Percentiles rank a stretch among this genome's conserved stretches.
These are phyloP conservation scores for Hypoxylon sp. DNA, from an alignment of 2,329 filamentous ascomycete species.

Conservation along the genomic window DNA sequence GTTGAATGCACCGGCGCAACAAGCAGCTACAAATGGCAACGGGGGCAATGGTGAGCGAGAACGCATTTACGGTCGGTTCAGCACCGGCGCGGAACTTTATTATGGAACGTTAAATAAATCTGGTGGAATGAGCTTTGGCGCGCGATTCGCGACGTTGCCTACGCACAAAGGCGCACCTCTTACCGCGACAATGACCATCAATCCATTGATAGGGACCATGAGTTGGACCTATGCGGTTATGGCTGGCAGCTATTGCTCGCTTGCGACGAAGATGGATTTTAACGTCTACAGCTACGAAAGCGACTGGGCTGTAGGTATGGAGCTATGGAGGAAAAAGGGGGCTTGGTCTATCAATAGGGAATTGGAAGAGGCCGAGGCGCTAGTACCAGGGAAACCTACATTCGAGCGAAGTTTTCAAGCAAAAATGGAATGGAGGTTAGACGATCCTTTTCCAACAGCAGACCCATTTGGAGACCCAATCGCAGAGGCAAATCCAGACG, in stretches of 20 bases:
- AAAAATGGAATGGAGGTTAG: constrained; percentile 66
- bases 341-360: constrained; percentile 58
- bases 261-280: constrained; percentile 94
- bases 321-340: constrained; percentile 84
- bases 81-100: constrained; percentile 92
- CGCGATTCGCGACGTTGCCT: constrained; percentile 90
- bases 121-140: constrained; percentile 88
- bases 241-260: constrained; percentile 83
- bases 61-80: constrained; percentile 84
- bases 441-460: constrained; percentile 53
- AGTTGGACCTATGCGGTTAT: constrained; percentile 93
- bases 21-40: constrained; percentile 40
- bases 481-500: neutral
- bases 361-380: constrained; percentile 45
- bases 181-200: constrained; percentile 92
- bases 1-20: constrained; percentile 42
- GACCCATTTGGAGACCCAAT: constrained; percentile 16
- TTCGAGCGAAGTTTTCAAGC: constrained; percentile 64
- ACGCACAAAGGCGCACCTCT: constrained; percentile 87
- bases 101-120: constrained; percentile 96
- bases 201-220: constrained; percentile 94
- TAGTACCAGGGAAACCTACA: constrained; percentile 35
- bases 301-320: constrained; percentile 90
- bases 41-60: constrained; percentile 63
- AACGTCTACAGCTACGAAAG: constrained; percentile 99